These are phyloP conservation scores for Cladophialophora yegresii DNA, from an alignment of 2,329 filamentous ascomycete species.

Conservation along the genomic window DNA sequence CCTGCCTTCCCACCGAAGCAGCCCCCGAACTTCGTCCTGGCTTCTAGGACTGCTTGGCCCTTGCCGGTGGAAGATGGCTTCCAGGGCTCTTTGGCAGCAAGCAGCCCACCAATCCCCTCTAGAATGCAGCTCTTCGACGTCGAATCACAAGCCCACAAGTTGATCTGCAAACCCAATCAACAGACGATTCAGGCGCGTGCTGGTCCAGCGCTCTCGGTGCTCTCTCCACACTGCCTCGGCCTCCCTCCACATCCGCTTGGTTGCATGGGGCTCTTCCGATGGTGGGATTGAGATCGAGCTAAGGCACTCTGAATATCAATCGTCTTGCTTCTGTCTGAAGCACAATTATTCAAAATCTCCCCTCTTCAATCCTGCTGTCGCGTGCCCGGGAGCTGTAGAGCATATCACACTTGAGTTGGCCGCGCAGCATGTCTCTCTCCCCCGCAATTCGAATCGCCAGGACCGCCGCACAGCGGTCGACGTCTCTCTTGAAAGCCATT, in stretches of 20 bases:
- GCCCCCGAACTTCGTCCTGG: slow-evolving; percentile 6
- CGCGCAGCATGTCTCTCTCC: slow-evolving; percentile 40
- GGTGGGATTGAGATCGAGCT: neutral
- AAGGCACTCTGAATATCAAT: neutral
- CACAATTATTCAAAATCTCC: neutral
- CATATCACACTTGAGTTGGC: neutral
- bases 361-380: neutral
- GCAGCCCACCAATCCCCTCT: neutral
- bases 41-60: too few relatives aligned
- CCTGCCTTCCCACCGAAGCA: neutral
- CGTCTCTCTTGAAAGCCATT: slow-evolving; percentile 77
- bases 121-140: neutral
- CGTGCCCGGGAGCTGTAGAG: neutral
- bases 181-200: neutral
- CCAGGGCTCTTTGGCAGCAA: neutral
- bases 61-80: slow-evolving; percentile 2
- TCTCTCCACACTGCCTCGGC: slow-evolving; percentile 24
- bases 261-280: neutral
- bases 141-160: neutral
- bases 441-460: slow-evolving; percentile 50
- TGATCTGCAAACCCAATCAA: neutral
- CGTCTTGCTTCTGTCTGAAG: neutral
- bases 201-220: slow-evolving; percentile 1
- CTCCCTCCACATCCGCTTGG: slow-evolving; percentile 1
- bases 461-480: slow-evolving; percentile 50